Conservation (phyloP, 2,329 filamentous ascomycete genomes). For the Fusarium sp. region DNA sequence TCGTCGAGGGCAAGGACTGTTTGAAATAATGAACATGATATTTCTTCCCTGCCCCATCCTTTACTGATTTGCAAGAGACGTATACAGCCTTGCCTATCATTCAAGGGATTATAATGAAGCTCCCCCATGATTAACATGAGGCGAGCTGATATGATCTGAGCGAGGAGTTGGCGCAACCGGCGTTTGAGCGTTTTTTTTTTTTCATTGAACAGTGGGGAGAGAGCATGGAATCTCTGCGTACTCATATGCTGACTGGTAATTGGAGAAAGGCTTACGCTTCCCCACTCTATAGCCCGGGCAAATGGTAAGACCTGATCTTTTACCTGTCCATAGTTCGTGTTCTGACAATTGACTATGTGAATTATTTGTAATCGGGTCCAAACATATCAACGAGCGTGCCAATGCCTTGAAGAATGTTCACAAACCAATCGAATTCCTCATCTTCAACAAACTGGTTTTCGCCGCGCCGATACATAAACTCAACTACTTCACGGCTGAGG, state of each 20-base stretch:
- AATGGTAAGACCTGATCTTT: too few species aligned
- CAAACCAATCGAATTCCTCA: neutral
- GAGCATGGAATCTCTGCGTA: neutral
- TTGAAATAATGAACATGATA: neutral
- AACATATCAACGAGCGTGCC: constrained; percentile 1
- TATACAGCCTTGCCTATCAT: neutral
- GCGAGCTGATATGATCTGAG: too few species aligned
- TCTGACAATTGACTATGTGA: neutral
- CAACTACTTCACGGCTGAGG: neutral
- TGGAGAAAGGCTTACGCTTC: too few species aligned
- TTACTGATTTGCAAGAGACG: neutral
- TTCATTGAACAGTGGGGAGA: neutral
- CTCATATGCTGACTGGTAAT: neutral
- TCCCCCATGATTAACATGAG: neutral
- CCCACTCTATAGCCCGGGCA: too few species aligned
- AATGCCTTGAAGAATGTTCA: neutral
- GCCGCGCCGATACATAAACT: neutral
- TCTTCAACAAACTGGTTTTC: neutral
- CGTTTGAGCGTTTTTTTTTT: neutral
- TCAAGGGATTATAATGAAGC: neutral
- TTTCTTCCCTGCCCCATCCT: neutral
- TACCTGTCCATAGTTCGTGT: neutral
- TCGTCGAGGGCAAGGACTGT: neutral
- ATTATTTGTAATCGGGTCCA: neutral
- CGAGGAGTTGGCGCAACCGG: too few species aligned